Conservation (phyloP, 73 alveolate genomes). For the Paramecium bursaria region DNA sequence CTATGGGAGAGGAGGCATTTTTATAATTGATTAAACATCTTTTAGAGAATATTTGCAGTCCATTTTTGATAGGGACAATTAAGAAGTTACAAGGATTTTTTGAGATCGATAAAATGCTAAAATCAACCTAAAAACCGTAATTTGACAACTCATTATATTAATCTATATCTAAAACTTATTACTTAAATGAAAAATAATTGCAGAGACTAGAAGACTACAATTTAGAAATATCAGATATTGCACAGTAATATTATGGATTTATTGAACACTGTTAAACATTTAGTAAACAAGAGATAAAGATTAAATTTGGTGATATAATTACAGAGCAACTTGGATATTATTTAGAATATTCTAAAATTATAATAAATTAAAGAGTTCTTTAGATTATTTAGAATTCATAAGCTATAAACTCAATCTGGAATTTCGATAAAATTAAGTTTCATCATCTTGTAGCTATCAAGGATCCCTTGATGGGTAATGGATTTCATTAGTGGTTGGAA, state of each 20-base stretch:
- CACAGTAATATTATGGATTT: slow-evolving; percentile 1
- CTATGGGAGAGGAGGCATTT: neutral
- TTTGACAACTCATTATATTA: neutral
- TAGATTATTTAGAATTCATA: slow-evolving; percentile 23
- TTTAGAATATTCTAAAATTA: slow-evolving; percentile 3
- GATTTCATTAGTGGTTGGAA: slow-evolving; percentile 47
- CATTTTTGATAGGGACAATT: neutral
- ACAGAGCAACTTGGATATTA: slow-evolving; percentile 21
- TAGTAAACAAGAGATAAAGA: neutral
- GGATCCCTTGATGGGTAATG: slow-evolving; percentile 4
- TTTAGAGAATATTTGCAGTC: neutral
- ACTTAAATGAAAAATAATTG: slow-evolving; percentile 15
- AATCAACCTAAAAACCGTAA: neutral
- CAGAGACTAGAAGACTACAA: neutral
- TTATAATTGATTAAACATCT: slow-evolving; percentile 15
- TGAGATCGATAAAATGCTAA: slow-evolving; percentile 38
- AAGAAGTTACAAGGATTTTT: neutral
- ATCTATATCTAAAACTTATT: slow-evolving; percentile 6
- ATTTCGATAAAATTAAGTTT: slow-evolving; percentile 30
- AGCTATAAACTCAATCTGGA: slow-evolving; percentile 17
- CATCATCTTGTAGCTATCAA: neutral
- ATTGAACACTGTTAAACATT: neutral
- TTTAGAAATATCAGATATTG: neutral
- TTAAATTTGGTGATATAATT: neutral
- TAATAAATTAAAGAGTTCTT: neutral